Base-by-base conservation (phyloP, 2,329 filamentous ascomycete species). In the Camillea tinctor region DNA sequence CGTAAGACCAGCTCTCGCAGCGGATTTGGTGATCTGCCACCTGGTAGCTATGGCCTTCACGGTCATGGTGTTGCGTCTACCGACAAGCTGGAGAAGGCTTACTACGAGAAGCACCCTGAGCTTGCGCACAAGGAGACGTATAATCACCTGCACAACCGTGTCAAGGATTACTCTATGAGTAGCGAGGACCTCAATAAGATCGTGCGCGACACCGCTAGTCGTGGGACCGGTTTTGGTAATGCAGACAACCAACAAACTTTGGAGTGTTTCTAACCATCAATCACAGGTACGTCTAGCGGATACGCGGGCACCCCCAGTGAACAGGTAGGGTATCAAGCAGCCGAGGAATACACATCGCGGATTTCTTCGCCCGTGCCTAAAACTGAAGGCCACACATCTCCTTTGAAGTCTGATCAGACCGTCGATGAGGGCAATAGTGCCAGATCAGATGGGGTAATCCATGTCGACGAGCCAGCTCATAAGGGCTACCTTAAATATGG, bases 51-150 rank as follows among this genome's bases (percentile, higher is more conserved):
- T 71, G 93, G 94, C 63, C 85, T 97, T 58, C 93, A 96, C 70
- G 92, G 93, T 51, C 94, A 97, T 71, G 93, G 92, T 56, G 81
- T 91, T 23, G 82, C 85, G 19, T 82, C 89, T 2, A 85, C 87
- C 59, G 91, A 96, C 76, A 92, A 89, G 72, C 91, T 98, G 49
- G 92, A 97, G 70, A 91, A 91, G 77, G 90, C 91, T 23, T 97
- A 96, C 84, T 96, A 95, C 72, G 87, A 92, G 69, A 97, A 95
- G 77, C 93, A 97, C 71, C 94, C 94, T 0, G 91, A 97, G 66
- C 81, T 89, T 26, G 82, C 85, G 58, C 87, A 89, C 72, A 92
- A 94, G 75, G 91, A 93, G 72, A 84, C 87, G 65, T 86, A 80
- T 24, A 78, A 78, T 9, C 79, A 82, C 50, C 76, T 85, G 24